Evolutionary conservation across 2,329 filamentous ascomycete genomes (phyloP), one percentile per base, ranked within the genome.

Genomic region (Didymella arachidicola): DNA sequence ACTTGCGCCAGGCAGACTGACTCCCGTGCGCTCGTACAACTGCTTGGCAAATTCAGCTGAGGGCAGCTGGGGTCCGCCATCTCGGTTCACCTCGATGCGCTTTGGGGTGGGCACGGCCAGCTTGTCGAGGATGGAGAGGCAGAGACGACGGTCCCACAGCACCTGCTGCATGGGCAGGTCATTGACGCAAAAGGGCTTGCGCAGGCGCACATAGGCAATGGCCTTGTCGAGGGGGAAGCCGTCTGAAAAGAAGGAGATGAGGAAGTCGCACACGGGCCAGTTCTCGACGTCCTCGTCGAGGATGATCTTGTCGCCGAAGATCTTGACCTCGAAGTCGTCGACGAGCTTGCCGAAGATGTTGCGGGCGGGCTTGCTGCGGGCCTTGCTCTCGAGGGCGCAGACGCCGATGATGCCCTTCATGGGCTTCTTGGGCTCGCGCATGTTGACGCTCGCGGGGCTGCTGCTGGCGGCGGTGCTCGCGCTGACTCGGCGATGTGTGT

Each of bases 261-360:
- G 80, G 71, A 96, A 99, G 79, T 99, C 95, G 77, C 92, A 96
- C 53, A 96, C 87, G 18, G 93, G 93, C 93, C 93, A 97, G 74
- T 97, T 96, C 78, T 96, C 93, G 55, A 97, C 90, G 62, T 91
- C 91, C 85, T 99, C 95, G 72, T 99, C 95, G 34, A 99, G 83
- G 67, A 99, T 99, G 42, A 97, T 94, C 79, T 99, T 99, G 81
- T 99, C 95, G 46, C 95, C 96, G 80, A 99, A 99, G 12, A 99
- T 94, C 61, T 96, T 89, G 25, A 98, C 93, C 71, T 99, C 94
- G 72, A 99, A 98, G 69, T 98, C 94, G 32, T 91, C 87, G 65
- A 97, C 94, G 19, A 99, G 83, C 49, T 93, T 87, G 72, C 96
- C 98, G 59, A 99, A 81, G 67, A 99, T 99, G 72, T 97, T 98